Conservation (phyloP, 78 protist species). For the Thecamonas trahens region DNA sequence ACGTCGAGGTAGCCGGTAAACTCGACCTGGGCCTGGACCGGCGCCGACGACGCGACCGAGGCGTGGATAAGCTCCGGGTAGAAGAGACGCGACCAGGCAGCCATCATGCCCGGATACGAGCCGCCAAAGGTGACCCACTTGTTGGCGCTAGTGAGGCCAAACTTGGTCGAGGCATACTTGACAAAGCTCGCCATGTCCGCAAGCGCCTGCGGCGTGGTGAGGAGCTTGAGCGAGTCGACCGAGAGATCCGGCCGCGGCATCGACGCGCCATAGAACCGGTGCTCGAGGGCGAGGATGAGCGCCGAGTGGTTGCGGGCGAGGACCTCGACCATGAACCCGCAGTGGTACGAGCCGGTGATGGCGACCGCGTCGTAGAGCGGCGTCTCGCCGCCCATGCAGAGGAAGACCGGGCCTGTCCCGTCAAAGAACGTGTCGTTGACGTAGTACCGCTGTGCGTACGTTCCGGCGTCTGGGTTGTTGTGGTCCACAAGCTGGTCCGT, state of each 20-base stretch:
- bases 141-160: slow-evolving; percentile 1
- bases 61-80: slow-evolving; percentile 21
- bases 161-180: neutral
- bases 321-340: too few species aligned
- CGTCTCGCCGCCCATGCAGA: slow-evolving; percentile 59
- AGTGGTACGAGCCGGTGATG: too few species aligned
- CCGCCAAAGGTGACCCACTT: slow-evolving; percentile 49
- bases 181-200: slow-evolving; percentile 13
- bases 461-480: slow-evolving; percentile 5
- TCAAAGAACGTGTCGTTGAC: slow-evolving; percentile 31
- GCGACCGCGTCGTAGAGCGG: too few species aligned
- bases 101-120: slow-evolving; percentile 32
- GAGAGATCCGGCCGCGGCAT: slow-evolving; percentile 3
- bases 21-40: slow-evolving; percentile 34
- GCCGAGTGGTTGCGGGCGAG: too few species aligned
- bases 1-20: slow-evolving; percentile 31
- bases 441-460: slow-evolving; percentile 24
- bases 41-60: slow-evolving; percentile 26
- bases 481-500: slow-evolving; percentile 33
- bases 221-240: slow-evolving; percentile 17
- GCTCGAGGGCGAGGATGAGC: slow-evolving; percentile 39
- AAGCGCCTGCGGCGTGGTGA: slow-evolving; percentile 35
- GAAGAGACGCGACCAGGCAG: slow-evolving; percentile 17
- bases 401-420: slow-evolving; percentile 40
- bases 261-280: slow-evolving; percentile 40